Base-by-base conservation (phyloP, 2,329 filamentous ascomycete genomes). In the Fusarium subglutinans region DNA sequence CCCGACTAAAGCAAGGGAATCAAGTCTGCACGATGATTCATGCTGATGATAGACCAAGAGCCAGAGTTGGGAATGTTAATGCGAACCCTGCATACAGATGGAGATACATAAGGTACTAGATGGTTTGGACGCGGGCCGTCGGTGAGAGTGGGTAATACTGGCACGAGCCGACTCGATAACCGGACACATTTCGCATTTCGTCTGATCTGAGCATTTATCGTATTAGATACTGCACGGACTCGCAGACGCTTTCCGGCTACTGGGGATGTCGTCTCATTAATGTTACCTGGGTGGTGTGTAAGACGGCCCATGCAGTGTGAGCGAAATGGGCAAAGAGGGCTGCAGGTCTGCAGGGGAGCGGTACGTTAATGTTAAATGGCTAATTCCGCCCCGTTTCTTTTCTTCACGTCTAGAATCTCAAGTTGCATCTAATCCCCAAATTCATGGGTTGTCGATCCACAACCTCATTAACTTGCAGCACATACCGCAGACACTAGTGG, bases 401-500 rank as follows among this genome's bases (percentile, higher is more conserved):
- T 53, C 45, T 65, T 58, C 45, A 38, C 37, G 45, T 35, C 41
- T 26, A 28, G 24, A 58, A 58, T 37, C 26, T 45, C 26, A 22
- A 40, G 57, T 28, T 35, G 28, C 66, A 68, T 68, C 45, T 60
- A 68, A 68, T 47, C 60, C 44, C 63, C 30, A 54, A 65, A 28
- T 41, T 44, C n/a, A 62, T 40, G 61, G 58, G 40, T 37, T 70
- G 67, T 40, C 59, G 66, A 65, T 70, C 67, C 66, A 70, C 59
- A 70, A 47, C 69, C 67, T 70, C 67, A 70, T 70, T 66, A 70
- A 65, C 66, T 66, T 70, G 60, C 66, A 70, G 59, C 53, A 59
- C 59, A 64, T 69, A 66, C 66, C 66, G 41, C 33, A 48, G 35
- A 28, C 47, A 41, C 33, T 51, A 70, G 59, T 66, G 66, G 67